Conservation (phyloP, 345 rosid species). For the Eucalyptus sp. region DNA sequence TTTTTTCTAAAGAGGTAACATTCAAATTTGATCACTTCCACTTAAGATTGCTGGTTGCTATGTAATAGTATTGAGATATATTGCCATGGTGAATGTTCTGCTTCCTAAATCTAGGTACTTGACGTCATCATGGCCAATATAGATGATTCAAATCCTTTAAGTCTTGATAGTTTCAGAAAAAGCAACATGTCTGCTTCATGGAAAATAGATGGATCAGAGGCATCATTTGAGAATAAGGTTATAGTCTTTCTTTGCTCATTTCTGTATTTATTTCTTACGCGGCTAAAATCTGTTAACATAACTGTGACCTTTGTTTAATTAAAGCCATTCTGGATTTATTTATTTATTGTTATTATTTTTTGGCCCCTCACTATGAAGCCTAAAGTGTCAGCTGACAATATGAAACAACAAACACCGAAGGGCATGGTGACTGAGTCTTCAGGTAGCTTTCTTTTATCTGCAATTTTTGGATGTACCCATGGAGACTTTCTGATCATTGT, state of each 20-base stretch:
- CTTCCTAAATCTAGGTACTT: constrained; percentile 36
- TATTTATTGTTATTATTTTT: neutral
- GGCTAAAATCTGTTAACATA: neutral
- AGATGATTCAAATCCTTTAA: constrained; percentile 70
- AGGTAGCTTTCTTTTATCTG: constrained; percentile 9
- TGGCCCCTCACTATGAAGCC: constrained; percentile 17
- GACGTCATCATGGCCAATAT: constrained; percentile 59
- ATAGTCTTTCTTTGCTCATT: constrained; percentile 4
- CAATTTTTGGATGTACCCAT: neutral
- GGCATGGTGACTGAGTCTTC: constrained; percentile 17
- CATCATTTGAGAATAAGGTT: constrained; percentile 12
- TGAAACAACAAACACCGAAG: constrained; percentile 21
- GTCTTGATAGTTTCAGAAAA: constrained; percentile 76
- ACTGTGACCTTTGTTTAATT: neutral
- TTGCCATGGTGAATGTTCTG: neutral
- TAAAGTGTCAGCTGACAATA: constrained; percentile 2
- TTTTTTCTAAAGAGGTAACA: constrained; percentile 79
- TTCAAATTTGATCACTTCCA: neutral
- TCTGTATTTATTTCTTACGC: neutral
- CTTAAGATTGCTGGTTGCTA: neutral
- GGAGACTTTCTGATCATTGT: neutral
- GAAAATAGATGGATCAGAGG: constrained; percentile 29
- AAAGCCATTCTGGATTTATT: neutral
- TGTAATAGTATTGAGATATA: neutral
- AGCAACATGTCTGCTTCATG: constrained; percentile 72